A percentile compares a stretch with the other conserved stretches of the same genome.
These are phyloP conservation scores for Arthrinium phaeospermum DNA, from an alignment of 2,329 filamentous ascomycete genomes.

Conservation along the genomic window DNA sequence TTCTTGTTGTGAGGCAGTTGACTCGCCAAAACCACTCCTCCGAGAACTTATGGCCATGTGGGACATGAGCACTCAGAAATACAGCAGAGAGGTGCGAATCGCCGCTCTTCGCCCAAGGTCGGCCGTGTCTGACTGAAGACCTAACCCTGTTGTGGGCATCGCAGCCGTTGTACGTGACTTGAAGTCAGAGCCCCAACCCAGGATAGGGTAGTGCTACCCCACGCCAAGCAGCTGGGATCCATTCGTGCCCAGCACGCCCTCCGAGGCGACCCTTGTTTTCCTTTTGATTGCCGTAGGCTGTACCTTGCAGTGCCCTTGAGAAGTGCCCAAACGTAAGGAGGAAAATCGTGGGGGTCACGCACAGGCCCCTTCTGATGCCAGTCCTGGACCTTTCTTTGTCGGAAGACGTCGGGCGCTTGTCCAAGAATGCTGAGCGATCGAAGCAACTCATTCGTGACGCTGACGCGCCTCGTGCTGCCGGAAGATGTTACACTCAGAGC, in stretches of 20 bases:
- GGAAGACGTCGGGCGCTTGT: background rate
- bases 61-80: background rate
- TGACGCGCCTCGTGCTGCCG: background rate
- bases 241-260: background rate
- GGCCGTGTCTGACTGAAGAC: background rate
- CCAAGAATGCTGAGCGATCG: background rate
- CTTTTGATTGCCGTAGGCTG: background rate
- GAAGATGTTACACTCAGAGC: background rate
- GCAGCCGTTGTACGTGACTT: background rate
- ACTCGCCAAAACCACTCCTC: background rate
- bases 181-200: slow-evolving; percentile 12
- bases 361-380: background rate
- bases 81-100: background rate
- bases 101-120: background rate
- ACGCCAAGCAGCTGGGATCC: background rate
- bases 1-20: background rate
- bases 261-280: background rate
- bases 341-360: slow-evolving; percentile 10
- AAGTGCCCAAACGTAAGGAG: background rate
- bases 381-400: background rate
- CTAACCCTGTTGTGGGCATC: background rate
- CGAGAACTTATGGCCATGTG: background rate
- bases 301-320: background rate
- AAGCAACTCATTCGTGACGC: background rate
- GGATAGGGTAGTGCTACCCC: background rate